phyloP scores from a whole-genome alignment of 371 early-diverging fungal genomes.

The Mucor velutinosus region DNA sequence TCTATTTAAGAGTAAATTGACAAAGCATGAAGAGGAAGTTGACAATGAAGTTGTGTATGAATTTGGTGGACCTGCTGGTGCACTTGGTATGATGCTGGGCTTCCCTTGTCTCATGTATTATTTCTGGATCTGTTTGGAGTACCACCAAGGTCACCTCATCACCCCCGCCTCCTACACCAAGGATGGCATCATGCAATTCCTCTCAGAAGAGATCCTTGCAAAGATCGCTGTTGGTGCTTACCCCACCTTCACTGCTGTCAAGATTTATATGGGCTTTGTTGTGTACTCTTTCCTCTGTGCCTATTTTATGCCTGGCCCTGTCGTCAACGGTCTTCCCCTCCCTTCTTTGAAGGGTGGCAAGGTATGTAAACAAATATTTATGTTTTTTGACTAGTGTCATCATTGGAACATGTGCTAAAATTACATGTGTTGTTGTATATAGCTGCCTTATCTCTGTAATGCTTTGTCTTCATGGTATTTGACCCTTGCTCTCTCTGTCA shows the following conservation, averaged over 20 bases:
- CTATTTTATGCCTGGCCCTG: conserved; percentile 70
- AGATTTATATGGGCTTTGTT: conserved; percentile 64
- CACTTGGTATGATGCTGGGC: conserved; percentile 69
- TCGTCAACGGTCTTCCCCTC: conserved; percentile 69
- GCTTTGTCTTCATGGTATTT: conserved; percentile 60
- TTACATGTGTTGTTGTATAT: not conserved
- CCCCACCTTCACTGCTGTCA: conserved; percentile 58
- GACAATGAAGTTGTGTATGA: conserved; percentile 70
- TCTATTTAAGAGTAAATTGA: conserved; percentile 38
- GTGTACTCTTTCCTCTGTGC: conserved; percentile 61
- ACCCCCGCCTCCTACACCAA: conserved; percentile 46
- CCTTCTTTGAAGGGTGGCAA: conserved; percentile 64
- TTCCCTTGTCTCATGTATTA: conserved; percentile 78
- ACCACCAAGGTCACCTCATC: conserved; percentile 62
- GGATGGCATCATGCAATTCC: conserved; percentile 40
- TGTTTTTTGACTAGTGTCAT: not conserved
- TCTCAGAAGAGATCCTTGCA: conserved; percentile 47
- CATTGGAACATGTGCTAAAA: not conserved
- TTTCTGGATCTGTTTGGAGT: conserved; percentile 71
- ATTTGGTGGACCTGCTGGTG: conserved; percentile 76
- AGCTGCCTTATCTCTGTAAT: conserved; percentile 65
- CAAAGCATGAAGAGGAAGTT: conserved; percentile 50
- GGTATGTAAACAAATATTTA: conserved; percentile 28
- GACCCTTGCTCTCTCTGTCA: conserved; percentile 46
- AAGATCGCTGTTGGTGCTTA: conserved; percentile 46